Conservation (phyloP, 768 basidiomycete genomes). For the Sporobolomyces phaffii region DNA sequence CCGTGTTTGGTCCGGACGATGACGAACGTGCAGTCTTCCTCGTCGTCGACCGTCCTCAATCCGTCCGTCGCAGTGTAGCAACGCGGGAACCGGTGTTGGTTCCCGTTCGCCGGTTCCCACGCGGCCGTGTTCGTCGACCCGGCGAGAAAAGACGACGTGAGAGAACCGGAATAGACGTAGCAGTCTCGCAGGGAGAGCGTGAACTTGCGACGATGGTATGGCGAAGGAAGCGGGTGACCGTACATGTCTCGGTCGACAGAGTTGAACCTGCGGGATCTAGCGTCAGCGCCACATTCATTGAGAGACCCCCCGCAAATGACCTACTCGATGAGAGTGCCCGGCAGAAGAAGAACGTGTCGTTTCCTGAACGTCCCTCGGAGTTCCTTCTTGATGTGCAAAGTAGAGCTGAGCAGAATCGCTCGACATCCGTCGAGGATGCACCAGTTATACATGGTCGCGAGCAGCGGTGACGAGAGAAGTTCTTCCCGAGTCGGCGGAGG, state of each 20-base stretch:
- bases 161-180: slow-evolving; percentile 82
- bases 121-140: slow-evolving; percentile 49
- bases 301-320: slow-evolving; percentile 46
- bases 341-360: slow-evolving; percentile 64
- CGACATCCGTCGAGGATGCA: slow-evolving; percentile 75
- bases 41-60: slow-evolving; percentile 74
- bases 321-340: slow-evolving; percentile 69
- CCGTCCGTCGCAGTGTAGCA: slow-evolving; percentile 71
- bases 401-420: slow-evolving; percentile 66
- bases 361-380: slow-evolving; percentile 73
- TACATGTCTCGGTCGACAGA: slow-evolving; percentile 39
- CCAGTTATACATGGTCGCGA: slow-evolving; percentile 74
- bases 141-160: slow-evolving; percentile 51
- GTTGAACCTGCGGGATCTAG: slow-evolving; percentile 1
- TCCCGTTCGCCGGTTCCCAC: slow-evolving; percentile 32
- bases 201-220: slow-evolving; percentile 57
- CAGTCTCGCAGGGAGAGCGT: slow-evolving; percentile 63
- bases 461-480: slow-evolving; percentile 50
- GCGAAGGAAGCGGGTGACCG: slow-evolving; percentile 51
- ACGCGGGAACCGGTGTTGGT: slow-evolving; percentile 52
- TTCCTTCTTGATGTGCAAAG: slow-evolving; percentile 65
- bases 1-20: slow-evolving; percentile 49
- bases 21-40: slow-evolving; percentile 82
- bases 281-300: neutral
- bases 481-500: slow-evolving; percentile 43